phyloP scores from a whole-genome alignment of 306 rosid genomes.

The Inga laurina region DNA sequence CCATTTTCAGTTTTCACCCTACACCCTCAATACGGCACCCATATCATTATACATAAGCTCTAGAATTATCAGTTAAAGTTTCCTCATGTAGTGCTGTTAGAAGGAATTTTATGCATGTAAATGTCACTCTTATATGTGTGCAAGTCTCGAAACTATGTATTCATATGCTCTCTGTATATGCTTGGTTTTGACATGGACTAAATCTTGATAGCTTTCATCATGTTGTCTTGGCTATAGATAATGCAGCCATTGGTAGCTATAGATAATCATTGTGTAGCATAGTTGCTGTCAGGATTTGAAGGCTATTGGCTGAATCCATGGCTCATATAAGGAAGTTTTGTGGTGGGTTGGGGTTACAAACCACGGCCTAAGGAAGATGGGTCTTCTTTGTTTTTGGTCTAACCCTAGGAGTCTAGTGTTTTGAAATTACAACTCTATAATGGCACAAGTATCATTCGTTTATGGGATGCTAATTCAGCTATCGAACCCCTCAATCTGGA shows the following conservation, averaged over 20 bases:
- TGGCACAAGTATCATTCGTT: slow-evolving; percentile 34
- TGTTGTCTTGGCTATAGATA: too few relatives aligned
- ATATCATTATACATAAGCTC: not conserved
- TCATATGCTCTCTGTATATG: not conserved
- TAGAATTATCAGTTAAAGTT: not conserved
- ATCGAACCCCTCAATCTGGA: not conserved
- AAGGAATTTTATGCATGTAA: not conserved
- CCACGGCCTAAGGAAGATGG: too few relatives aligned
- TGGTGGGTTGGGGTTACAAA: too few relatives aligned
- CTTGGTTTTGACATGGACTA: too few relatives aligned
- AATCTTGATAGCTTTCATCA: too few relatives aligned
- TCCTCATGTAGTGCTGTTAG: not conserved
- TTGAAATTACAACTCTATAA: not conserved
- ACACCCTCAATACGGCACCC: not conserved
- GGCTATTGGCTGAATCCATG: not conserved
- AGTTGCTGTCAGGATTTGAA: not conserved
- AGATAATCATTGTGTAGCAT: not conserved
- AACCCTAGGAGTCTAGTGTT: too few relatives aligned
- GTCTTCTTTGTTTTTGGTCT: too few relatives aligned
- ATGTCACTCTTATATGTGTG: too few relatives aligned
- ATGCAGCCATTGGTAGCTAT: not conserved
- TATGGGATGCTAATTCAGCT: not conserved
- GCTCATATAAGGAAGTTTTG: not conserved
- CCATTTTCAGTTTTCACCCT: not conserved
- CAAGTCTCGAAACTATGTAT: not conserved